Base-by-base conservation (phyloP, 768 basidiomycete genomes). In the Auricularia sp. region DNA sequence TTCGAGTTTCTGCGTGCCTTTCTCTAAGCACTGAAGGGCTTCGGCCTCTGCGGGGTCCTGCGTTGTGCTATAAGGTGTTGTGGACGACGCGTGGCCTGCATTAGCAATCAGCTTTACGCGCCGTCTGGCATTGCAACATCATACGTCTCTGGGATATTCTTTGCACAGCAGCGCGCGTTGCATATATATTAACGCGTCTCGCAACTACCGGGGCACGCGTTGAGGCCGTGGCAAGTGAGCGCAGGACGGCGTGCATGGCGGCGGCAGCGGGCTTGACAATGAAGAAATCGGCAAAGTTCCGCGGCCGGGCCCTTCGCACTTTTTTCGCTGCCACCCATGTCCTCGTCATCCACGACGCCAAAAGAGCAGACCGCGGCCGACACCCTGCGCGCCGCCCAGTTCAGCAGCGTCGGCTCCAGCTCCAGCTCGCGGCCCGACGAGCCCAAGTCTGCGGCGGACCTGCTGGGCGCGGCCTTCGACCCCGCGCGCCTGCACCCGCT, bases 401-500 rank as follows among this genome's bases (percentile, higher is more conserved):
- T 84, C 68, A 79, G 83, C 61, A 75, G 77, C 58, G 68, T 33
- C 56, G 23, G 23, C 23, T 8, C 80, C 60, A 77, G 77, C 23
- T 66, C 77, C 29, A 29, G 61, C 70, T 79, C 53, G 76, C 79
- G 64, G 84, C 83, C 64, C 79, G 29, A 29, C 29, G 29, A 80
- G 73, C 81, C 85, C 62, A 84, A 89, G 65, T 91, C 91, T 62
- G 93, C 95, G 58, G 84, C 87, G 64, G 92, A 95, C 80, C 79
- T 98, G 69, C 88, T 98, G 69, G 80, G 86, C 77, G 86, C 87
- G 68, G 84, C 88, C 11, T 95, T 92, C 77, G 94, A 98, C 79
- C 91, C 95, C 63, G 83, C 92, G 62, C 87, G 86, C 77, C 82
- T 99, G 64, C 97, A 99, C 74, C 97, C 97, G 64, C 80, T 99